A percentile compares a stretch with the other conserved stretches of the same genome.
Evolutionary conservation across 2,329 filamentous ascomycete genomes (phyloP).

Genomic region (Nemania diffusa): DNA sequence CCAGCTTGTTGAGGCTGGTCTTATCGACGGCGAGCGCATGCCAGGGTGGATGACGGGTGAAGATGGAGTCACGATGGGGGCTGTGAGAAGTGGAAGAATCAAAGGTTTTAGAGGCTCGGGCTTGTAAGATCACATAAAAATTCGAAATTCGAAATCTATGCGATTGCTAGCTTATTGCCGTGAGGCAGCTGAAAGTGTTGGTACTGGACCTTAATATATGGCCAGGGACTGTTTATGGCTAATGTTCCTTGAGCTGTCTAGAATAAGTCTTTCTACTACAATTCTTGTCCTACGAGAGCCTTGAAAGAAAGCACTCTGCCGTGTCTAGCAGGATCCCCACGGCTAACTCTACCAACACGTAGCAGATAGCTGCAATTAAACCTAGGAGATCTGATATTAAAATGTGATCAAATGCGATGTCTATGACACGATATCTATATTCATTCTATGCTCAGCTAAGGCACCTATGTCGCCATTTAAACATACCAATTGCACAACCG

Average conservation of each 20-base stretch:
- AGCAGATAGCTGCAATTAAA: neutral
- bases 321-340: neutral
- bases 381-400: neutral
- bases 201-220: neutral
- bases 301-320: neutral
- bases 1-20: constrained; percentile 78
- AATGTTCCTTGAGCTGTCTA: neutral
- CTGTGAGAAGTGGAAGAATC: constrained; percentile 74
- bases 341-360: neutral
- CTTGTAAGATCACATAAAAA: constrained; percentile 48
- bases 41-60: constrained; percentile 93
- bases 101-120: constrained; percentile 67
- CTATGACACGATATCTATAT: neutral
- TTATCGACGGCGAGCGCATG: constrained; percentile 81
- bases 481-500: neutral
- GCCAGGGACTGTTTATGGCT: neutral
- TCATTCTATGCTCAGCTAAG: neutral
- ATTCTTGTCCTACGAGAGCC: neutral
- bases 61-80: constrained; percentile 79
- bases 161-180: constrained; percentile 27
- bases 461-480: neutral
- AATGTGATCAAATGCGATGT: neutral
- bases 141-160: neutral
- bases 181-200: neutral
- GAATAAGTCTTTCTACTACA: neutral